A percentile compares a stretch with the other conserved stretches of the same genome.
Conservation (phyloP, 768 basidiomycete genomes). For the Tulasnella calospora region DNA sequence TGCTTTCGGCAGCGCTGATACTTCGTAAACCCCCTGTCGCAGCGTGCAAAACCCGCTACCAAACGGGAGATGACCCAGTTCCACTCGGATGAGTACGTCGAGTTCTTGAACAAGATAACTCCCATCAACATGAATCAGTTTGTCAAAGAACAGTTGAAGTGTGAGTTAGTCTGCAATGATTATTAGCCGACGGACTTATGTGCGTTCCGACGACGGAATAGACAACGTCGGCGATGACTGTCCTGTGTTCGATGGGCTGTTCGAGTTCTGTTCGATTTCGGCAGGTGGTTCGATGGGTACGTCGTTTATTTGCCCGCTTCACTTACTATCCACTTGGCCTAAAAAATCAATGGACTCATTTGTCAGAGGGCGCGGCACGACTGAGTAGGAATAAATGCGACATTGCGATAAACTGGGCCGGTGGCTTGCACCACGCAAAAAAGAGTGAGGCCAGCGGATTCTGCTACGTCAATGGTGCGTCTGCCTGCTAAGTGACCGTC, state of each 20-base stretch:
- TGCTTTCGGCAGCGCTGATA: neutral
- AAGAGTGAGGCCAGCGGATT: constrained; percentile 99
- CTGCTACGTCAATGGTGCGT: constrained; percentile 93
- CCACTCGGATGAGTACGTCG: constrained; percentile 98
- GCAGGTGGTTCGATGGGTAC: constrained; percentile 99
- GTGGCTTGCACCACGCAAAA: constrained; percentile 96
- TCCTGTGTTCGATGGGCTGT: constrained; percentile 96
- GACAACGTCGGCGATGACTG: constrained; percentile 99
- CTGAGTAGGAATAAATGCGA: constrained; percentile 96
- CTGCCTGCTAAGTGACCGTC: neutral
- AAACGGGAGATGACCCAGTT: constrained; percentile 99
- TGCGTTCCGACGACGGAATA: constrained; percentile 34
- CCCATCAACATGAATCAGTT: constrained; percentile 93
- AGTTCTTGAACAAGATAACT: constrained; percentile 88
- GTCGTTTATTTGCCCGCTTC: constrained; percentile 33
- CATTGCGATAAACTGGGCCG: constrained; percentile 99
- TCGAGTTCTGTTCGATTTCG: constrained; percentile 98
- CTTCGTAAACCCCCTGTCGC: neutral
- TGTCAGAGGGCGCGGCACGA: constrained; percentile 89
- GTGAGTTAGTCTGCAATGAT: constrained; percentile 43
- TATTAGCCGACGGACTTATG: neutral
- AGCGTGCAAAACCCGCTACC: constrained; percentile 99
- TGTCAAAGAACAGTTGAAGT: constrained; percentile 93
- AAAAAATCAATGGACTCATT: neutral
- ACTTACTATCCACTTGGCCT: neutral